Conservation (phyloP, 164 flowering plant species). For the Chloranthus sessilifolius region DNA sequence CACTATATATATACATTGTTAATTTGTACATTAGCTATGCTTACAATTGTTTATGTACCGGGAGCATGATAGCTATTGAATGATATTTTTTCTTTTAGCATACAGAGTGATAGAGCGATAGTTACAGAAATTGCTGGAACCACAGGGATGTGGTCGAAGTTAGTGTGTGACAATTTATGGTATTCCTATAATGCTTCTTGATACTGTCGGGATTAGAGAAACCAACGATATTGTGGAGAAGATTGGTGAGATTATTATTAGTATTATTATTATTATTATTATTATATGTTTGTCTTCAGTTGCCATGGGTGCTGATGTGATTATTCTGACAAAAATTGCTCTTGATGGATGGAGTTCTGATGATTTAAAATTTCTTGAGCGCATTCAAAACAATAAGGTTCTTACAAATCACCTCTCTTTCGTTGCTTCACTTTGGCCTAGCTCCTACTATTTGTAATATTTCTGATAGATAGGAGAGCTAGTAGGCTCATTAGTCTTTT, state of each 20-base stretch:
- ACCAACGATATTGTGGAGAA: slow-evolving; percentile 86
- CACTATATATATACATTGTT: no score
- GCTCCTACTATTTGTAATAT: no score
- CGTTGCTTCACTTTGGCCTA: no score
- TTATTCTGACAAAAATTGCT: slow-evolving; percentile 83
- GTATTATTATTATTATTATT: no score
- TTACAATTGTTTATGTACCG: no score
- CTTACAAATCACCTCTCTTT: background rate
- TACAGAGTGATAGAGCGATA: slow-evolving; percentile 98
- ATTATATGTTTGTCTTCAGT: no score
- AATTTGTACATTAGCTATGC: no score
- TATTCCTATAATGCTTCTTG: slow-evolving; percentile 90
- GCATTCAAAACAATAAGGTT: slow-evolving; percentile 65
- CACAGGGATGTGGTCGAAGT: slow-evolving; percentile 96
- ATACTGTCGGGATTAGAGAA: slow-evolving; percentile 95
- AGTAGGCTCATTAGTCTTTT: no score
- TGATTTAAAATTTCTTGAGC: slow-evolving; percentile 60
- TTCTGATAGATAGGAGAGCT: no score
- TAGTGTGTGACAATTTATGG: slow-evolving; percentile 63
- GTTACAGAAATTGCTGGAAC: slow-evolving; percentile 97
- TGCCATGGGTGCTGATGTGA: slow-evolving; percentile 85
- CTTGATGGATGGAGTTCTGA: slow-evolving; percentile 89
- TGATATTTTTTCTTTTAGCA: slow-evolving; percentile 60
- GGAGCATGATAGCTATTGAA: no score
- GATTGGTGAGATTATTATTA: slow-evolving; percentile 51